These are phyloP conservation scores for Fusarium veterinarium DNA, from an alignment of 2,329 filamentous ascomycete species.

Conservation along the genomic window DNA sequence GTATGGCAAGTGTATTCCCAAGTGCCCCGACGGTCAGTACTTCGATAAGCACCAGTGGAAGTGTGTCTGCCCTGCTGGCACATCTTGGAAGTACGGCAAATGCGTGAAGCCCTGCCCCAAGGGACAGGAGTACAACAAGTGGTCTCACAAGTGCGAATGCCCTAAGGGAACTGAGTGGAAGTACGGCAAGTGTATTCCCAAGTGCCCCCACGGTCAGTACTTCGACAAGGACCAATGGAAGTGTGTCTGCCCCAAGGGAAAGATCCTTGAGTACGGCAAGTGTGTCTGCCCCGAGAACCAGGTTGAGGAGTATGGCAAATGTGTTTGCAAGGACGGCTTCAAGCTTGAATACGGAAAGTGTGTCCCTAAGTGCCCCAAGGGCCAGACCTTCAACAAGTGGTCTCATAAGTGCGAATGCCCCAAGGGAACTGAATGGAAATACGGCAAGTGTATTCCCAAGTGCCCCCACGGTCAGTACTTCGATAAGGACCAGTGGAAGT, in stretches of 20 bases:
- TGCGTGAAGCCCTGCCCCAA: too few relatives aligned
- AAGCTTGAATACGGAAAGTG: conserved; percentile 23
- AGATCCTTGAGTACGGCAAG: conserved; percentile 18
- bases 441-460: conserved; percentile 8
- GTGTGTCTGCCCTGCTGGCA: conserved; percentile 15
- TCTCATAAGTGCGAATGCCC: conserved; percentile 21
- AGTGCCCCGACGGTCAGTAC: conserved; percentile 9
- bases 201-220: not conserved
- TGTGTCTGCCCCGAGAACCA: conserved; percentile 15
- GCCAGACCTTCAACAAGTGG: conserved; percentile 3
- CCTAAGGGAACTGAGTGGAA: conserved; percentile 10
- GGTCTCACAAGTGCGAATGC: conserved; percentile 10
- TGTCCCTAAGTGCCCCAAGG: conserved; percentile 5
- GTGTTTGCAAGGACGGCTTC: conserved; percentile 12
- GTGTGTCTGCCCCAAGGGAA: conserved; percentile 11
- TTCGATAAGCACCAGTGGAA: too few relatives aligned
- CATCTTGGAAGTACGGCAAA: not conserved
- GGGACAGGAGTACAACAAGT: too few relatives aligned
- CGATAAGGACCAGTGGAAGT: too few relatives aligned
- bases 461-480: not conserved
- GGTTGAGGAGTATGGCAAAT: not conserved
- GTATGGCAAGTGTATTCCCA: conserved; percentile 20
- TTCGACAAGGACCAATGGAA: too few relatives aligned
- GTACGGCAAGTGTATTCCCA: conserved; percentile 14
- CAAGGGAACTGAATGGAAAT: conserved; percentile 7